phyloP scores from a whole-genome alignment of 176 grass and related monocot genomes.

The Aechmea fasciata region DNA sequence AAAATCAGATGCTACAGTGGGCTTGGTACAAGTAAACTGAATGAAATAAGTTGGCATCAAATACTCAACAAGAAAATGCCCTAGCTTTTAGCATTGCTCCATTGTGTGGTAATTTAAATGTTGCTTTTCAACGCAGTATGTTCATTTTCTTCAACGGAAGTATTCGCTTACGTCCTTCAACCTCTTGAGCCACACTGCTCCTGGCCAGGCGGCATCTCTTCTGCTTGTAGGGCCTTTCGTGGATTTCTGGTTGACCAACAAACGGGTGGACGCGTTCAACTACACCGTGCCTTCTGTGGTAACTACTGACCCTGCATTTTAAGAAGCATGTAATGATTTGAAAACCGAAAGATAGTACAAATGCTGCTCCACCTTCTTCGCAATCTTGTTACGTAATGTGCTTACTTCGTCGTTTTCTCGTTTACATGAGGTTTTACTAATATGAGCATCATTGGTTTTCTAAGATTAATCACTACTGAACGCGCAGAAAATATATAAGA shows the following conservation, averaged over 20 bases:
- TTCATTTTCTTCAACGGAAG: constrained; percentile 74
- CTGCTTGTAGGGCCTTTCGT: constrained; percentile 63
- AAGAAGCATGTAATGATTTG: neutral
- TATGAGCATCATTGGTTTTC: too few relatives aligned
- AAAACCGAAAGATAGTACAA: neutral
- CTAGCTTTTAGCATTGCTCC: neutral
- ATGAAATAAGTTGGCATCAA: neutral
- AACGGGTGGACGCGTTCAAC: constrained; percentile 62
- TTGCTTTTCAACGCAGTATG: constrained; percentile 37
- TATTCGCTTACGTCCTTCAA: constrained; percentile 78
- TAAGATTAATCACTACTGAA: too few relatives aligned
- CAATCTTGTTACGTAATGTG: neutral
- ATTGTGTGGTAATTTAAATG: constrained; percentile 20
- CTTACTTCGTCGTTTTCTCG: neutral
- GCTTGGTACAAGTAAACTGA: neutral
- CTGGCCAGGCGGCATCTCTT: constrained; percentile 62
- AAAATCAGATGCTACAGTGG: too few relatives aligned
- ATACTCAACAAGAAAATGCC: neutral
- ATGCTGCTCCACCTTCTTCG: neutral
- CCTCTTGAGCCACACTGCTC: constrained; percentile 75
- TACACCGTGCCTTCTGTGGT: constrained; percentile 55
- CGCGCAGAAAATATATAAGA: too few relatives aligned
- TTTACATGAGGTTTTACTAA: too few relatives aligned
- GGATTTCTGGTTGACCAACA: constrained; percentile 61
- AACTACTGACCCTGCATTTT: constrained; percentile 16